Evolutionary conservation across 2,329 filamentous ascomycete genomes (phyloP), one percentile per base, ranked within the genome.

Genomic region (Talaromyces marneffei): DNA sequence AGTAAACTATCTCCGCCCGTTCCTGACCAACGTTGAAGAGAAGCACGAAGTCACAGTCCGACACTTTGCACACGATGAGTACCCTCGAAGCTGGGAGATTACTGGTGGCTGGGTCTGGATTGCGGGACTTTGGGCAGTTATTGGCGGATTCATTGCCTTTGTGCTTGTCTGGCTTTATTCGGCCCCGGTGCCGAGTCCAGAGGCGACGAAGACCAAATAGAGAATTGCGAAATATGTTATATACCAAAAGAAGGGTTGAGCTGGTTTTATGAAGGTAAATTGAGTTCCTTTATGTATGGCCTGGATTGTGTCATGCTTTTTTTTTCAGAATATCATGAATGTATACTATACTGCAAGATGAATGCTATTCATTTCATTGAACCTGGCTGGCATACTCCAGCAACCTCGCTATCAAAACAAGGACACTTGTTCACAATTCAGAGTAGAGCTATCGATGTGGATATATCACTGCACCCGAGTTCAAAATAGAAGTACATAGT

Each of bases 61-160:
- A 52, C 94, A 99, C 80, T 94, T 96, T 78, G 94, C 94, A 7
- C 94, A 99, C 81, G 88, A 99, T 74, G 94, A 99, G 81, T 99
- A 90, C 85, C 90, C 92, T 33, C 85, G 94, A 69, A 95, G 90
- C 75, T 97, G 87, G 80, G 85, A 84, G 72, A 99, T 99, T 73
- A 90, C 85, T 64, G 92, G 88, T 44, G 93, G 92, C 2, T 97
- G 91, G 90, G 91, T 93, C 10, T 97, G 93, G 91, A 90, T 99
- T 71, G 83, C 87, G 0, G 93, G 94, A 63, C 90, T 97, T 63
- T 89, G 85, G 73, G 87, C 88, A 55, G 96, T 95, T 2, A 84
- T 96, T 60, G 82, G 80, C 10, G 94, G 92, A 7, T 99, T 92
- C 84, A 66, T 97, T 65, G 85, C 80, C 0, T 97, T 99, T 77